Evolutionary conservation across 495 filamentous ascomycete species (phyloP).

Genomic region (Xylaria grammica): DNA sequence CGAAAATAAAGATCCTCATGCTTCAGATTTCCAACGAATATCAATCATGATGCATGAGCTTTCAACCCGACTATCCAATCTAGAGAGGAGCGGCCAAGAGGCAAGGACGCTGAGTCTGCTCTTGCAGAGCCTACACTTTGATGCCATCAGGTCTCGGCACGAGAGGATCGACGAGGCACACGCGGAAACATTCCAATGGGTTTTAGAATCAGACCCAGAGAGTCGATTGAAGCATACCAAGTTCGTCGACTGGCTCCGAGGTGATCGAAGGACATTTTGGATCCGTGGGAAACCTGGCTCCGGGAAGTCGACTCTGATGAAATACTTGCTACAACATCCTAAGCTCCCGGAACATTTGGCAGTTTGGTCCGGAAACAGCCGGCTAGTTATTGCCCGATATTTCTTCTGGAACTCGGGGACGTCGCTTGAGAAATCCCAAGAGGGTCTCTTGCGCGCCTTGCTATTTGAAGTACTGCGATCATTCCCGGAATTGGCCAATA

Average conservation of each 20-base stretch:
- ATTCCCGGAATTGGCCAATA: background rate
- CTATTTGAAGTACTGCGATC: background rate
- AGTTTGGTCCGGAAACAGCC: slow-evolving; percentile 27
- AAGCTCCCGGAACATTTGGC: slow-evolving; percentile 16
- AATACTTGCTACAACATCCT: slow-evolving; percentile 32
- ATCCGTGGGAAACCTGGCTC: slow-evolving; percentile 44
- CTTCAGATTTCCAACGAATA: too few relatives aligned
- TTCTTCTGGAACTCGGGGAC: slow-evolving; percentile 45
- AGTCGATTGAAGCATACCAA: background rate
- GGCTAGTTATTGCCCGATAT: slow-evolving; percentile 23
- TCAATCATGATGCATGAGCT: too few relatives aligned
- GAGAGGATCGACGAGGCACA: background rate
- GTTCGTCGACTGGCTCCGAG: background rate
- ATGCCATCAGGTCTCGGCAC: background rate
- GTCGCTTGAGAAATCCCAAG: slow-evolving; percentile 7
- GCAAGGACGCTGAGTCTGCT: too few relatives aligned
- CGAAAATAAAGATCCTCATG: too few relatives aligned
- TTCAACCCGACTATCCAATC: too few relatives aligned
- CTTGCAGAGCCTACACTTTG: background rate
- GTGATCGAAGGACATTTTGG: slow-evolving; percentile 35
- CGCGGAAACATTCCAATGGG: background rate
- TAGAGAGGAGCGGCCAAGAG: too few relatives aligned
- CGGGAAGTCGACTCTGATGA: slow-evolving; percentile 50
- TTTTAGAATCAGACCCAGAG: background rate
- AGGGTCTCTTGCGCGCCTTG: slow-evolving; percentile 4